A percentile compares a stretch with the other conserved stretches of the same genome.
phyloP scores from a whole-genome alignment of 2,329 filamentous ascomycete species.

The Stagonosporopsis tanaceti region DNA sequence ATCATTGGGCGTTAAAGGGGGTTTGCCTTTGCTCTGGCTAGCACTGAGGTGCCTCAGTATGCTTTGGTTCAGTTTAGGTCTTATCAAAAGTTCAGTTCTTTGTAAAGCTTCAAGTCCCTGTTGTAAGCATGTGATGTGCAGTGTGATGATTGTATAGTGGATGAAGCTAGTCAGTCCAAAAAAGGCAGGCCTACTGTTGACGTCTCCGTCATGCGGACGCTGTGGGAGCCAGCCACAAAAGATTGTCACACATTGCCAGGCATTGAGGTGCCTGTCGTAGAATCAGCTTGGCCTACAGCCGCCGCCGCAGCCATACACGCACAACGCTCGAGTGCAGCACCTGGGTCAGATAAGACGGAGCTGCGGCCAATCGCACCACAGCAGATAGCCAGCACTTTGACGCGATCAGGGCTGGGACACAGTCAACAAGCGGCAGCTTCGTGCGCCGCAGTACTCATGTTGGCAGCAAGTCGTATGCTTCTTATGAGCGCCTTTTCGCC shows the following conservation, averaged over 20 bases:
- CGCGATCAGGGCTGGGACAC: no score
- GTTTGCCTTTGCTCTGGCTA: constrained; percentile 21
- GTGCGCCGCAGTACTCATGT: no score
- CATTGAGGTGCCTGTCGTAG: not conserved
- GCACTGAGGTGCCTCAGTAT: constrained; percentile 17
- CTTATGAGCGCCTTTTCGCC: no score
- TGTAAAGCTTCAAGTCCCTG: not conserved
- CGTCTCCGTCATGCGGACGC: constrained; percentile 17
- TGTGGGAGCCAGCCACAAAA: not conserved
- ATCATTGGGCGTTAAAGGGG: constrained; percentile 21
- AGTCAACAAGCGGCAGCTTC: no score
- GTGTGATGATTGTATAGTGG: not conserved
- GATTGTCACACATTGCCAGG: not conserved
- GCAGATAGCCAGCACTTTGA: constrained; percentile 3
- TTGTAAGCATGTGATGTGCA: not conserved
- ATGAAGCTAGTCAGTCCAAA: constrained; percentile 7
- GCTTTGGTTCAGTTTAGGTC: not conserved
- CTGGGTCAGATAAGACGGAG: constrained; percentile 25
- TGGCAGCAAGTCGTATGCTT: no score
- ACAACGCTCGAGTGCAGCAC: not conserved
- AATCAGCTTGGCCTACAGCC: constrained; percentile 15
- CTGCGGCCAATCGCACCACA: constrained; percentile 21
- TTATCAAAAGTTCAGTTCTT: not conserved
- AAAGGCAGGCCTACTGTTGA: constrained; percentile 10
- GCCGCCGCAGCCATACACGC: not conserved